These are phyloP conservation scores for Beauveria pseudobassiana DNA, from an alignment of 2,329 filamentous ascomycete species.

Conservation along the genomic window DNA sequence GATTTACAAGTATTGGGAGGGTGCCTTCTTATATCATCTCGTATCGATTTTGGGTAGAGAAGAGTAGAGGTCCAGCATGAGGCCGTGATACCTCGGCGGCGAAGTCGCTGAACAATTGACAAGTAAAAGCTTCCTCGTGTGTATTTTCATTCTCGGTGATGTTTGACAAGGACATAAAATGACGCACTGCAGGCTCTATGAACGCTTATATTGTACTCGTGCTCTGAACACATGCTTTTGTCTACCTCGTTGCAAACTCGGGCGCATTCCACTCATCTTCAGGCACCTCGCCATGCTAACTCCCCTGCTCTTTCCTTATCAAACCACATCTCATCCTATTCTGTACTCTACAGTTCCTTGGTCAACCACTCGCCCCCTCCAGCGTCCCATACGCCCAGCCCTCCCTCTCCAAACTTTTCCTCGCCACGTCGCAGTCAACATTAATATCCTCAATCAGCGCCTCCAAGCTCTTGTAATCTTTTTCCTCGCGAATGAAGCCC, in stretches of 20 bases:
- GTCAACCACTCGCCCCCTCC: constrained; percentile 31
- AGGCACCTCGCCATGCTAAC: no score
- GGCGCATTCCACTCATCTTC: background rate
- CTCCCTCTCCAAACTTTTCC: constrained; percentile 59
- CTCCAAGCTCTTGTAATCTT: constrained; percentile 78
- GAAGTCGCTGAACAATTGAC: constrained; percentile 5
- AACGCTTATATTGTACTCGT: background rate
- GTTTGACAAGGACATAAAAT: background rate
- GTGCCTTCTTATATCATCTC: background rate
- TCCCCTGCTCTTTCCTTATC: no score
- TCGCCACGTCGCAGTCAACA: constrained; percentile 78
- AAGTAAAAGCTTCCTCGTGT: background rate
- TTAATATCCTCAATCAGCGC: constrained; percentile 82
- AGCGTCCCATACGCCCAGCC: constrained; percentile 44
- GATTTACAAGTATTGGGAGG: background rate
- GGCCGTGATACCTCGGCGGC: constrained; percentile 1
- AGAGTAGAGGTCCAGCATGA: background rate
- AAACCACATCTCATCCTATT: background rate
- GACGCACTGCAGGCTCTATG: background rate
- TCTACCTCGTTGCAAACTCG: background rate
- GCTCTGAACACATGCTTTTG: background rate
- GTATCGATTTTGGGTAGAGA: background rate
- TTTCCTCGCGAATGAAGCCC: constrained; percentile 84
- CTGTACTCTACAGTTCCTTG: background rate
- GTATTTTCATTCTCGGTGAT: background rate